Evolutionary conservation across 768 basidiomycete genomes (phyloP).

Genomic region (Collybia sp.): DNA sequence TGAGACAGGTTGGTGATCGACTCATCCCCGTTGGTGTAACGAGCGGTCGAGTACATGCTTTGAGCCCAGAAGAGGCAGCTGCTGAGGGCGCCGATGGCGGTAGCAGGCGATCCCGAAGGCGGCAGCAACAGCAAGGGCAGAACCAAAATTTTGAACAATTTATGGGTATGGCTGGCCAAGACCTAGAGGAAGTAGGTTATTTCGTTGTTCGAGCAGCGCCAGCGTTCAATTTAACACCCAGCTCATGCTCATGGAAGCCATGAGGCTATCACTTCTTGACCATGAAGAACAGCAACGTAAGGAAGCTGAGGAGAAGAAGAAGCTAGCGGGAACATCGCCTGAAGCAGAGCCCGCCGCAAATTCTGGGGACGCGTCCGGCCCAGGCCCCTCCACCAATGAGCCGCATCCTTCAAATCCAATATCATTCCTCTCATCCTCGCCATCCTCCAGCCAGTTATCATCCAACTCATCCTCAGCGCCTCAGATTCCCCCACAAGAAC

Average conservation of each 20-base stretch:
- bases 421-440: conserved; percentile 16
- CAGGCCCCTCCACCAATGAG: conserved; percentile 29
- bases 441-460: conserved; percentile 19
- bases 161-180: conserved; percentile 78
- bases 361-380: conserved; percentile 12
- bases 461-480: conserved; percentile 20
- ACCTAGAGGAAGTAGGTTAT: conserved; percentile 80
- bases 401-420: conserved; percentile 16
- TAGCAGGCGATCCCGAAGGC: conserved; percentile 56
- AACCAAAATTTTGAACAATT: conserved; percentile 63
- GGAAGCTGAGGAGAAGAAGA: conserved; percentile 66
- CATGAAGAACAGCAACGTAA: conserved; percentile 91
- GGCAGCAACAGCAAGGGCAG: conserved; percentile 40
- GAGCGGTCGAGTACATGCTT: conserved; percentile 74
- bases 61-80: conserved; percentile 55
- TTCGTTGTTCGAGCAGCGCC: conserved; percentile 5
- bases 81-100: conserved; percentile 34
- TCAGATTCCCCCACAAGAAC: conserved; percentile 20
- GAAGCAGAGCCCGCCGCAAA: conserved; percentile 7
- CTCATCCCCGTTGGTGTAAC: conserved; percentile 97
- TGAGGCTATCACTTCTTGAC: conserved; percentile 90
- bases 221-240: conserved; percentile 22
- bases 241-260: conserved; percentile 99
- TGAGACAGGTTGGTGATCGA: conserved; percentile 97
- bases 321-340: conserved; percentile 33